phyloP scores from a whole-genome alignment of 2,329 filamentous ascomycete genomes.

The Alternaria ventricosa region DNA sequence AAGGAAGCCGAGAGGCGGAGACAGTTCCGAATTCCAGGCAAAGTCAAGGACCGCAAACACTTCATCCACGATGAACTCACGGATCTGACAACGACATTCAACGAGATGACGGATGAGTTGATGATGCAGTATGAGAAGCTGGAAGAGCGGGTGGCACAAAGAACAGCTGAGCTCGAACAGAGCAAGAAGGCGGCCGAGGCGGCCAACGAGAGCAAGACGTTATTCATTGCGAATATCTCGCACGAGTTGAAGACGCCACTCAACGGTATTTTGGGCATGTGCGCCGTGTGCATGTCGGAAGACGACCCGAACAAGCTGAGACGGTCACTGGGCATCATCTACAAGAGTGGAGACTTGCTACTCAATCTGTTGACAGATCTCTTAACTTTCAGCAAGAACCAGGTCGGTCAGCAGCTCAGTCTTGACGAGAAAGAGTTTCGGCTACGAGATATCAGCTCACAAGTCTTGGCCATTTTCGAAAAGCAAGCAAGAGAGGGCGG shows the following conservation, averaged over 20 bases:
- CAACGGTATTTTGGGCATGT: conserved; percentile 95
- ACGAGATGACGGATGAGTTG: conserved; percentile 91
- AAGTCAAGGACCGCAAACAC: conserved; percentile 77
- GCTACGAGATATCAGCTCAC: conserved; percentile 81
- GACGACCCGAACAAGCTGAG: conserved; percentile 79
- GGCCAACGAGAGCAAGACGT: conserved; percentile 95
- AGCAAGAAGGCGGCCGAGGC: conserved; percentile 92
- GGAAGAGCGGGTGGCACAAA: conserved; percentile 82
- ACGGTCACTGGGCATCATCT: conserved; percentile 83
- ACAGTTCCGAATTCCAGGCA: conserved; percentile 82
- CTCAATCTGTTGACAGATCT: conserved; percentile 88
- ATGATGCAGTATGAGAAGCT: conserved; percentile 84
- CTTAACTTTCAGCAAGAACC: conserved; percentile 92
- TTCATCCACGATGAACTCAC: conserved; percentile 83
- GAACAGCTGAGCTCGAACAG: conserved; percentile 83
- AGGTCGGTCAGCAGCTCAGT: conserved; percentile 82
- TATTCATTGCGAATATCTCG: conserved; percentile 95
- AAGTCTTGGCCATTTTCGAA: conserved; percentile 85
- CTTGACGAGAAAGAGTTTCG: conserved; percentile 87
- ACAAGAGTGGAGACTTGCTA: conserved; percentile 84
- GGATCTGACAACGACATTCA: conserved; percentile 84
- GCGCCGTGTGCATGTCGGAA: conserved; percentile 90
- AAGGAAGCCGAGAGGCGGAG: conserved; percentile 53
- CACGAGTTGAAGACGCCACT: conserved; percentile 90
- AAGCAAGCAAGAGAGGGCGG: conserved; percentile 83